Evolutionary conservation across 2,329 filamentous ascomycete genomes (phyloP), one percentile per base, ranked within the genome.

Genomic region (Colletotrichum orchidophilum): DNA sequence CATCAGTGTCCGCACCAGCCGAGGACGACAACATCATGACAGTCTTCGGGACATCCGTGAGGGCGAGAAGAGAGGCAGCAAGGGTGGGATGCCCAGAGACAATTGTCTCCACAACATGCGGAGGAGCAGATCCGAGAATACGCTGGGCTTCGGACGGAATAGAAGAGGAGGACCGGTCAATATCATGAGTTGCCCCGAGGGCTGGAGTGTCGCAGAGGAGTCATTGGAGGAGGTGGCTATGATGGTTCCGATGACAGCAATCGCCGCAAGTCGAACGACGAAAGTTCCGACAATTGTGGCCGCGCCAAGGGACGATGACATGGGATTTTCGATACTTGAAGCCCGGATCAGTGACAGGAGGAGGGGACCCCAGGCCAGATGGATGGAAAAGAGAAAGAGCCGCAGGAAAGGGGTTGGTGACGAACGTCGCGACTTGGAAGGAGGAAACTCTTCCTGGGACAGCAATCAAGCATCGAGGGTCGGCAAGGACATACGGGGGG

Each of bases 321-420:
- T 13, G 18, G 15, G 29, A 3, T 18, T 9, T 31, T 39, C 18
- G 24, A 18, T 42, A 26, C 33, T n/a, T 18, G 39, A 46, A n/a
- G 12, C 8, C 3, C 24, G 24, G 18, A 9, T 33, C 15, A 21
- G 18, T 18, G 42, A 31, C 26, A 8, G 57, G 50, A 31, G 63
- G 18, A 9, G 31, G 39, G 33, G 24, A 13, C 31, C 3, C 7
- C 11, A 58, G 64, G 68, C 64, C 64, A 63, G 31, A 63, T 24
- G 12, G 54, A 9, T 33, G 57, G 57, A 62, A 58, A 11, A 29
- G 15, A 68, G 57, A 71, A 71, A 68, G 64, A 71, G 68, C 63
- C 52, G 8, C 26, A 53, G 58, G 53, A 26, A 27, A 53, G 4
- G 39, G 21, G 21, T 53, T 27, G n/a, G 58, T 39, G 6, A 52